Base-by-base conservation (phyloP, 2,329 filamentous ascomycete genomes). In the Aplosporella prunicola region DNA sequence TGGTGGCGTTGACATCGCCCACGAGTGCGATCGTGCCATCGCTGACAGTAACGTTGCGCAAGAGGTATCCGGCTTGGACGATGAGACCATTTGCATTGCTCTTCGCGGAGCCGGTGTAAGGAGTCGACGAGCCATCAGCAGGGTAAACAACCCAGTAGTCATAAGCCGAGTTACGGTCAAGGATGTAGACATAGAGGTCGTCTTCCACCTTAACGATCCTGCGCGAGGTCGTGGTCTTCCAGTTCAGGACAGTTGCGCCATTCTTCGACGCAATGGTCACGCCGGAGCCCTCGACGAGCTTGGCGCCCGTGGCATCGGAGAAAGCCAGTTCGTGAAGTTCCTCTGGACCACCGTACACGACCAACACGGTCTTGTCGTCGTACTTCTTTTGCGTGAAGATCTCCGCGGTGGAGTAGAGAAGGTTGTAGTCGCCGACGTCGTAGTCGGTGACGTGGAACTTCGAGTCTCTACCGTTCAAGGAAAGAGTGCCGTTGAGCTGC, bases 1-100 rank as follows among this genome's bases (percentile, higher is more conserved):
- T 77, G 0, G 81, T 85, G 1, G 67, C 57, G 47, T 89, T 88
- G 44, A 88, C 68, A 49, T 91, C 83, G 3, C 79, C 83, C 4
- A 71, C 72, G 3, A 89, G 55, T 9, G 71, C 64, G 4, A 89
- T 63, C 1, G 68, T 67, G n/a, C 61, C 62, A 2, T 68, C 74
- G 5, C 70, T 48, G 1, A 80, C 54, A 3, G 67, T 66, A 0
- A 77, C 77, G 0, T 70, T 74, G 5, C 80, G 72, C 23, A 82
- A 52, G 0, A 84, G 66, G 48, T 83, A 81, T 8, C 74, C 73
- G 0, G 72, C 78, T 42, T 78, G 72, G 34, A 79, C 57, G 26
- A 84, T 76, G 13, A 81, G 65, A 5, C 56, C 47, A 26, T 45
- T 48, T n/a, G n/a, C n/a, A n/a, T n/a, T n/a, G n/a, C n/a, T n/a